Conservation (phyloP, 2,329 filamentous ascomycete genomes). For the Westerdykella sp. region DNA sequence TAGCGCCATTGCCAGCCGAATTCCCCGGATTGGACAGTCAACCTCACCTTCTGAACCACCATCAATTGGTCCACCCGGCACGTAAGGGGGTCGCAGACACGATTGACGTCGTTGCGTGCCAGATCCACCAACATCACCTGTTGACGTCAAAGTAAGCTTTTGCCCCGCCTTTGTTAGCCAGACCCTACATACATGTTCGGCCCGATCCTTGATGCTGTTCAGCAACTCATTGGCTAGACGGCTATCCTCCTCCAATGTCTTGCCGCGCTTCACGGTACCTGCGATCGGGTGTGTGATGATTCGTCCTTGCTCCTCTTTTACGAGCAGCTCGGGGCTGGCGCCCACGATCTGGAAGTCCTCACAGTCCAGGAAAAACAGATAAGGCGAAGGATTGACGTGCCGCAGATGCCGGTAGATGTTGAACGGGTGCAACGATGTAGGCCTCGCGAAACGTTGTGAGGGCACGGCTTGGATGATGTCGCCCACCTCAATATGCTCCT, state of each 20-base stretch:
- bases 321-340: conserved; percentile 87
- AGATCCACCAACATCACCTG: conserved; percentile 98
- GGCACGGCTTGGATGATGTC: conserved; percentile 98
- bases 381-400: conserved; percentile 95
- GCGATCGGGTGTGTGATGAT: conserved; percentile 97
- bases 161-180: conserved; percentile 48
- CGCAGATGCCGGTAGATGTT: conserved; percentile 95
- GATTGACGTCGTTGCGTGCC: conserved; percentile 92
- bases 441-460: conserved; percentile 84
- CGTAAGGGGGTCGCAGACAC: conserved; percentile 83
- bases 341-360: conserved; percentile 90
- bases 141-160: conserved; percentile 39
- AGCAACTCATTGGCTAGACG: conserved; percentile 69
- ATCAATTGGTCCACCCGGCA: conserved; percentile 90
- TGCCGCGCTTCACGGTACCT: conserved; percentile 84
- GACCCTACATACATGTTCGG: conserved; percentile 31
- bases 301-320: conserved; percentile 78
- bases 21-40: conserved; percentile 9
- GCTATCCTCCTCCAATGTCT: conserved; percentile 74
- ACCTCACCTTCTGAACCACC: conserved; percentile 50
- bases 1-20: not conserved
- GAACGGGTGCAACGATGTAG: conserved; percentile 88
- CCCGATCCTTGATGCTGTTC: conserved; percentile 74
- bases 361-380: conserved; percentile 94
- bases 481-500: conserved; percentile 82